Evolutionary conservation across 2,329 filamentous ascomycete genomes (phyloP), one percentile per base, ranked within the genome.

Genomic region (Apiospora aurea): DNA sequence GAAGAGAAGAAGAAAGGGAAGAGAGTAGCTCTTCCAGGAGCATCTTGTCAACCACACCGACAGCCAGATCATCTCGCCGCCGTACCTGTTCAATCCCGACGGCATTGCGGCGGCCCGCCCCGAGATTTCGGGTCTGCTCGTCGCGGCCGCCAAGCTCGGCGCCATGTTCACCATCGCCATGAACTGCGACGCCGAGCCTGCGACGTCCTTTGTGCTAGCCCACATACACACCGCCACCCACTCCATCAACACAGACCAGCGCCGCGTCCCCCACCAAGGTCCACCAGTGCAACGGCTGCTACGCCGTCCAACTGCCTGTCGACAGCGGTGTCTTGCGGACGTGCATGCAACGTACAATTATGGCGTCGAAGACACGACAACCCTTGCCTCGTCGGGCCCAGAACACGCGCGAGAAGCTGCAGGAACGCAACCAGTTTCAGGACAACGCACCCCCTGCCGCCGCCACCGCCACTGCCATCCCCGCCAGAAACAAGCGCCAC

Each of bases 221-320:
- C 82, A 88, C 7, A 82, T 84, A 64, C 85, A 87, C 0, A 84
- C 82, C 4, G 80, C 81, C 5, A 90, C 89, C 0, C 88, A 90
- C 76, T 85, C 87, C 1, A 83, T 90, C 67, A 88, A 91, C 75
- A 90, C 85, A 0, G 89, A 91, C 77, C 88, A 90, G 80, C 79
- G 89, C 26, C 84, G 88, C 11, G 81, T 90, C 85, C 18, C 78
- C 88, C 29, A 80, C 77, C 3, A 73, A 80, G 7, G 75, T 76
- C 5, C 70, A 70, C 14, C 72, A 73, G 4, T 75, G 74, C 44
- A 79, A 78, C 0, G 76, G 4, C 78, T n/a, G 72, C 1, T 87
- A 85, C 72, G 81, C 77, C 0, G 77, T 87, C 4, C 78, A 76
- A 0, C 77, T 89, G 5, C 87, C 87, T 0, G 73, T 74, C 4